Evolutionary conservation across 257 asterid genomes (phyloP), one percentile per base, ranked within the genome.

Genomic region (Penstemon eatonii): DNA sequence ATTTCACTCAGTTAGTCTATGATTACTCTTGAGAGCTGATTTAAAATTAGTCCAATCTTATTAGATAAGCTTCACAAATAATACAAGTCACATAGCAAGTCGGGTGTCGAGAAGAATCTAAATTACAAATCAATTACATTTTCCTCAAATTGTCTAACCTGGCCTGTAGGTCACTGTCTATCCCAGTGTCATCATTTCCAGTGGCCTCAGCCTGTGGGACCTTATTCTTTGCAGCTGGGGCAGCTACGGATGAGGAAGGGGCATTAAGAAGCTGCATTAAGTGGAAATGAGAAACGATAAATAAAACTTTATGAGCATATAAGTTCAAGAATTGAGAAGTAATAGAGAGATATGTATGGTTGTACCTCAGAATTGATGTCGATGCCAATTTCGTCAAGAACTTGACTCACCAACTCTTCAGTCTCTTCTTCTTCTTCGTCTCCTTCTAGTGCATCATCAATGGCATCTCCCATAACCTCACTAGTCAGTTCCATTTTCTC

Each of bases 391-490:
- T 93, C 99, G 70, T 93, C 99, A 44, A 93, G 99, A 78, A 93
- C 99, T 79, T 90, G 99, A 75, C 62, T 93, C 63, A 93, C 99
- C 80, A 93, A 75, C 73, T 93, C 96, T 70, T 93, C 97, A 0
- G 99, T 93, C 79, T 93, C 99, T 79, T 90, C 97, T 70, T 93
- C 99, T 78, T 93, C 99, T 78, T 93, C 99, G 40, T 93, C 99
- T 58, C 99, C 99, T 89, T 88, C 99, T 87, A 93, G 78, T 37
- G 99, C 99, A 78, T 90, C 97, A 58, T 93, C 97, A 69, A 93
- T 93, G 73, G 99, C 97, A 75, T 93, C 99, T 54, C 89, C 97
- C 99, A 90, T 93, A 59, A 93, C 92, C 72, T 93, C 99, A 68
- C 96, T 90, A 9, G 83, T 80, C 62, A 93, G 85, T 77, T 93